Evolutionary conservation across 371 early-diverging fungal genomes (phyloP), one percentile per base, ranked within the genome.

Genomic region (Blakeslea trispora): DNA sequence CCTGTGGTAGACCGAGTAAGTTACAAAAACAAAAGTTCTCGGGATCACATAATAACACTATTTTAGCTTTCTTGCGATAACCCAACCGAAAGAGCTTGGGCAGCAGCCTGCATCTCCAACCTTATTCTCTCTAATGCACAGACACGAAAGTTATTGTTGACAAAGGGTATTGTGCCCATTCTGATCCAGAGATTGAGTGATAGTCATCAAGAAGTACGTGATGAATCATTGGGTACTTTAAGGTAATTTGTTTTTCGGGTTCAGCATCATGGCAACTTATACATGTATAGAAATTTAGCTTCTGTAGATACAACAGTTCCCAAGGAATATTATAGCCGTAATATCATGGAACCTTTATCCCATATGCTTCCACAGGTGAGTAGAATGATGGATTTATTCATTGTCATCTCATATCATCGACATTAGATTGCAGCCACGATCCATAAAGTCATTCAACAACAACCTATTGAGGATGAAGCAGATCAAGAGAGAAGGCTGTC

Each of bases 11-110:
- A 74, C 57, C 81, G 82, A 77, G 85, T 85, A 72, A 45, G 28
- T 34, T 37, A 37, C 3, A 10, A 37, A 37, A 37, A 37, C 3
- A 37, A 37, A 37, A 28, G 28, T n/a, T n/a, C n/a, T n/a, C n/a
- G n/a, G n/a, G n/a, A n/a, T n/a, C n/a, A n/a, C n/a, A n/a, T n/a
- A 28, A 28, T 28, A 28, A 28, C 28, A 28, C 28, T 7, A 28
- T 3, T 7, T 7, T 66, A 91, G 89, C 66, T 92, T 14, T 71
- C 73, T 5, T 81, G 85, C 0, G 61, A 77, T 22, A 81, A 88
- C 45, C 74, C 86, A 41, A 85, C 81, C 53, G 94, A 95, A 51
- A 79, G 94, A 11, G 89, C 89, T 0, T 94, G 95, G 95, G 92
- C 96, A 5, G 91, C 91, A 9, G 89, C 94, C 6, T 89, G 93